Evolutionary conservation across 2,329 filamentous ascomycete genomes (phyloP).

Genomic region (Drechslerella coelobrocha): DNA sequence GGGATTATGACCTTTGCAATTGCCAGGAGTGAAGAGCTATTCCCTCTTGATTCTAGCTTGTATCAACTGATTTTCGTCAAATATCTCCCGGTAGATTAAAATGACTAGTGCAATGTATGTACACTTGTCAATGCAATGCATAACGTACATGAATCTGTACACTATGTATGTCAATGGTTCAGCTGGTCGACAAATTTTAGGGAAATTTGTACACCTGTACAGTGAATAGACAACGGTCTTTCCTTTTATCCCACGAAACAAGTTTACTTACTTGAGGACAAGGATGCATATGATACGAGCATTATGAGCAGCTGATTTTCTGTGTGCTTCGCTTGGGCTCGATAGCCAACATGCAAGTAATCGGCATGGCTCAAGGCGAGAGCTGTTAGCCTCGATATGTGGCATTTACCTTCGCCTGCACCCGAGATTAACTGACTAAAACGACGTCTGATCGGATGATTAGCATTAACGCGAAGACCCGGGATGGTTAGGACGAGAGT

Average conservation of each 20-base stretch:
- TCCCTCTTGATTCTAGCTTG: constrained; percentile 6
- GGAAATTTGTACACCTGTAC: background rate
- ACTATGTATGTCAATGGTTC: background rate
- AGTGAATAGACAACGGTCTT: background rate
- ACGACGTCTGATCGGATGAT: background rate
- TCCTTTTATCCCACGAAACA: background rate
- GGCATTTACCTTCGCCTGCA: constrained; percentile 1
- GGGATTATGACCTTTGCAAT: constrained; percentile 1
- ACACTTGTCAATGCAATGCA: constrained; percentile 10
- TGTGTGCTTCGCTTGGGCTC: constrained; percentile 23
- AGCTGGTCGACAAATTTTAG: background rate
- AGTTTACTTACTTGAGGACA: too few species aligned
- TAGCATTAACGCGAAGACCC: background rate
- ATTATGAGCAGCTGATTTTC: constrained; percentile 25
- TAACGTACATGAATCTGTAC: background rate
- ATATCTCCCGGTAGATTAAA: constrained; percentile 1
- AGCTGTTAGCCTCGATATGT: constrained; percentile 2
- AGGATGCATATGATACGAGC: constrained; percentile 14
- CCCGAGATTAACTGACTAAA: background rate
- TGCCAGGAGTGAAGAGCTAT: background rate
- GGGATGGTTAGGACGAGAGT: background rate
- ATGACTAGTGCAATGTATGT: background rate
- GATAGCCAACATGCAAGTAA: constrained; percentile 34
- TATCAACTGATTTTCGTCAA: background rate
- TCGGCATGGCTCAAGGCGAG: constrained; percentile 46